phyloP scores from a whole-genome alignment of 202 grass and related monocot species.

The Panicum hallii region DNA sequence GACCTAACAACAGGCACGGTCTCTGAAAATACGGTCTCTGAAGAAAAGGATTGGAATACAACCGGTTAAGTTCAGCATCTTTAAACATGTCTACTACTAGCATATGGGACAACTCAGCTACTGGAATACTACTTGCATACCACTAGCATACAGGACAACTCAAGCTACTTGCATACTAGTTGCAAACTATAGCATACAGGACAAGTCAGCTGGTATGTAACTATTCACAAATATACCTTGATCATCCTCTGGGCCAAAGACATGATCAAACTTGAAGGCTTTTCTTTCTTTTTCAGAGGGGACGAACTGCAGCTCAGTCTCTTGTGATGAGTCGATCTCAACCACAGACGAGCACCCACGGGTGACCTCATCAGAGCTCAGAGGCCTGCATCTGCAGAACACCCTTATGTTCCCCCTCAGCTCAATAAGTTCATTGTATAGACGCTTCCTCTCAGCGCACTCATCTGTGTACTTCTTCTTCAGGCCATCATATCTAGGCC shows the following conservation, averaged over 20 bases:
- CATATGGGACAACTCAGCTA: not conserved
- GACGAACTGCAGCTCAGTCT: constrained; percentile 69
- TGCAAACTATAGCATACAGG: not conserved
- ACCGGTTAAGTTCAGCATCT: constrained; percentile 27
- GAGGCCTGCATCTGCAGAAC: constrained; percentile 81
- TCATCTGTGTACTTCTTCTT: constrained; percentile 77
- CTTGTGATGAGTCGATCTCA: constrained; percentile 63
- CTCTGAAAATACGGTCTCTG: constrained; percentile 79
- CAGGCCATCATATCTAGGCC: constrained; percentile 57
- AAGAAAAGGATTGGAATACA: constrained; percentile 37
- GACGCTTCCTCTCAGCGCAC: constrained; percentile 58
- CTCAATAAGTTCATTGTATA: constrained; percentile 92
- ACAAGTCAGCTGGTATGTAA: constrained; percentile 2
- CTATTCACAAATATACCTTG: constrained; percentile 64
- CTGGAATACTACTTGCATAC: not conserved
- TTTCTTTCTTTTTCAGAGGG: constrained; percentile 72
- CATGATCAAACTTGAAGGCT: constrained; percentile 81
- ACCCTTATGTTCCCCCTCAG: constrained; percentile 94
- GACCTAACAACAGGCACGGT: constrained; percentile 84
- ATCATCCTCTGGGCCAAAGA: constrained; percentile 69
- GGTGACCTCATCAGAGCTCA: constrained; percentile 71
- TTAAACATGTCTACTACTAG: constrained; percentile 14
- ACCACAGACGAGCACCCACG: constrained; percentile 64
- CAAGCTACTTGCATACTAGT: not conserved
- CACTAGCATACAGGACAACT: not conserved